Conservation (phyloP, 1,139 yeast species). For the Kodamaea derodonti region DNA sequence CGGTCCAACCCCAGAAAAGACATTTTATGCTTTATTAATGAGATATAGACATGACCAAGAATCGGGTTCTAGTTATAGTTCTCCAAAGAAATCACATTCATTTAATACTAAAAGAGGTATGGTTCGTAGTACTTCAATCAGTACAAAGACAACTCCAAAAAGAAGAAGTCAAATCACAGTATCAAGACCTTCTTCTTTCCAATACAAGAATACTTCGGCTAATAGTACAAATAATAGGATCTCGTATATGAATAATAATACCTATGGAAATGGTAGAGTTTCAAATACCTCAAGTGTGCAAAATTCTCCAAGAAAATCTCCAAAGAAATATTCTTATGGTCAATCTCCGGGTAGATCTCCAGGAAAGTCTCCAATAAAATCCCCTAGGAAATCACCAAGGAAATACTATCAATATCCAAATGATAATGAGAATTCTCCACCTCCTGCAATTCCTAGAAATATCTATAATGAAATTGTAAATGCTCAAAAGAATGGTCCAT, state of each 20-base stretch:
- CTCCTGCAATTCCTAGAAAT: slow-evolving; percentile 41
- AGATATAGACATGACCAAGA: slow-evolving; percentile 52
- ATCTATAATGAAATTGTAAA: slow-evolving; percentile 45
- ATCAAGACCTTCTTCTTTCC: slow-evolving; percentile 18
- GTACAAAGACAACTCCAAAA: slow-evolving; percentile 16
- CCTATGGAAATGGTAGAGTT: slow-evolving; percentile 19
- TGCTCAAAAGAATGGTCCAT: slow-evolving; percentile 31
- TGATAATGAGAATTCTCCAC: slow-evolving; percentile 17
- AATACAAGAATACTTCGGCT: slow-evolving; percentile 13
- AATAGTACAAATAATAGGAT: slow-evolving; percentile 16
- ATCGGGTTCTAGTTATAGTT: slow-evolving; percentile 14
- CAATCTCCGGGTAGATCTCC: slow-evolving; percentile 24
- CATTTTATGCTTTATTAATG: slow-evolving; percentile 64
- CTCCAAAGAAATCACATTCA: slow-evolving; percentile 17
- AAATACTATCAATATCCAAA: slow-evolving; percentile 24
- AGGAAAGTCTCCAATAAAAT: slow-evolving; percentile 11
- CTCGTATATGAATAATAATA: slow-evolving; percentile 14
- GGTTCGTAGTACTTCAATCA: slow-evolving; percentile 15
- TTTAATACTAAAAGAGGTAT: slow-evolving; percentile 20
- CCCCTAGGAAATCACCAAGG: slow-evolving; percentile 15
- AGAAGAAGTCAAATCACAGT: slow-evolving; percentile 15
- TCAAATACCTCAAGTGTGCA: slow-evolving; percentile 33
- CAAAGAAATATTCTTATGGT: slow-evolving; percentile 8
- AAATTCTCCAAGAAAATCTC: slow-evolving; percentile 28
- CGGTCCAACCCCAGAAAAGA: slow-evolving; percentile 69